phyloP scores from a whole-genome alignment of 2,329 filamentous ascomycete species.

The Coniochaeta ligniaria region DNA sequence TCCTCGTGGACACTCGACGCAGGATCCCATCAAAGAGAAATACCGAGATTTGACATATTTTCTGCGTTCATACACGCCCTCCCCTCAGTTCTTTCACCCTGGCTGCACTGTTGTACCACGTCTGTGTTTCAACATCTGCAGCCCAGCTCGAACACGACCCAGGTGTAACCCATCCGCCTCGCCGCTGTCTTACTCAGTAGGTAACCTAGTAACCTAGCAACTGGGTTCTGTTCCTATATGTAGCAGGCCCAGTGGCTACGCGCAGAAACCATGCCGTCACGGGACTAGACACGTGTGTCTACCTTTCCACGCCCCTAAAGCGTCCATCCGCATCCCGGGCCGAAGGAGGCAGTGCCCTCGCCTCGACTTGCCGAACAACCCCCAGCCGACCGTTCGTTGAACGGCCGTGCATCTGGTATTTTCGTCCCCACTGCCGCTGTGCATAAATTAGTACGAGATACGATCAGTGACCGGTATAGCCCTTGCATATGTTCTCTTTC shows the following conservation, averaged over 20 bases:
- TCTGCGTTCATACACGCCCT: background rate
- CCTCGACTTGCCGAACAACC: background rate
- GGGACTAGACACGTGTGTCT: background rate
- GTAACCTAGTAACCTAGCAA: background rate
- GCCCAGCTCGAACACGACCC: background rate
- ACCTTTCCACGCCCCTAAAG: background rate
- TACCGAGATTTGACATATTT: background rate
- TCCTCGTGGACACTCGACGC: background rate
- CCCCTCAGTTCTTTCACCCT: background rate
- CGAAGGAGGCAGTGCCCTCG: background rate
- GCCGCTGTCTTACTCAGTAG: background rate
- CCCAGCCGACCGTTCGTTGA: background rate
- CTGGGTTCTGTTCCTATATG: background rate
- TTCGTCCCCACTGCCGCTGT: background rate
- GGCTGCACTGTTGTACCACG: background rate
- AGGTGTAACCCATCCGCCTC: background rate
- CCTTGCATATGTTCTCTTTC: background rate
- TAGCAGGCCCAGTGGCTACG: background rate
- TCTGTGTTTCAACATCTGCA: background rate
- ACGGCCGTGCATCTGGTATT: background rate
- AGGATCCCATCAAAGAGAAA: background rate
- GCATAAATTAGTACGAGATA: background rate
- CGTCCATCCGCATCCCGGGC: background rate
- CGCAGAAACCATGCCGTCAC: background rate
- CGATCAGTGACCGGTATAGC: background rate